A percentile compares a stretch with the other conserved stretches of the same genome.
Conservation (phyloP, 2,329 filamentous ascomycete species). For the Alternaria solani region DNA sequence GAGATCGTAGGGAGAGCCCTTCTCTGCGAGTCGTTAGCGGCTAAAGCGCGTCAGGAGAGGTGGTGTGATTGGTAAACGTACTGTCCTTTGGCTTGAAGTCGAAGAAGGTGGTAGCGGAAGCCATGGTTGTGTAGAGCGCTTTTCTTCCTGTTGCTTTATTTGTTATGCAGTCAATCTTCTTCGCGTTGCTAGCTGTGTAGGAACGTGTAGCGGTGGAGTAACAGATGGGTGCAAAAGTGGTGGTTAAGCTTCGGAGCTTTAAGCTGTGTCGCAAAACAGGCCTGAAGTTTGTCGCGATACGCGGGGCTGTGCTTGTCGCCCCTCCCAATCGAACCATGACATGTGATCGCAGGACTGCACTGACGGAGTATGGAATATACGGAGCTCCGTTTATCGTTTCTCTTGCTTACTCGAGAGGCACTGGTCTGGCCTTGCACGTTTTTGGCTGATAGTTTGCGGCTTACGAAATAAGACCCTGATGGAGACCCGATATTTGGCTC, state of each 20-base stretch:
- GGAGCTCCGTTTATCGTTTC: not conserved
- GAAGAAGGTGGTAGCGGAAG: conserved; percentile 76
- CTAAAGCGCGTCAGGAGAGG: not conserved
- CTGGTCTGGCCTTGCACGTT: not conserved
- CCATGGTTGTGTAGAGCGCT: conserved; percentile 59
- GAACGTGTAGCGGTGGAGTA: not conserved
- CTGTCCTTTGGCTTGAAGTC: conserved; percentile 86
- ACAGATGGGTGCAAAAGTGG: not conserved
- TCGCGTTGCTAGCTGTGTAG: not conserved
- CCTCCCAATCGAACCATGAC: conserved; percentile 19
- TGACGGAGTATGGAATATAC: not conserved
- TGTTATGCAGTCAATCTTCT: not conserved
- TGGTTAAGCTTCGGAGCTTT: not conserved
- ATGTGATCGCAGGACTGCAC: conserved; percentile 8
- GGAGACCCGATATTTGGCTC: conserved; percentile 1
- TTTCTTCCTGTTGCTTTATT: conserved; percentile 2
- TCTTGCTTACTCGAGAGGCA: not conserved
- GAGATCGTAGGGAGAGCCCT: conserved; percentile 75
- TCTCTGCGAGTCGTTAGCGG: conserved; percentile 61
- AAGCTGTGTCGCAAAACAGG: not conserved
- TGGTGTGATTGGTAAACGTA: conserved; percentile 56
- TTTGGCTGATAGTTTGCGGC: not conserved
- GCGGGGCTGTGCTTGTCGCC: conserved; percentile 21
- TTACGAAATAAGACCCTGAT: conserved; percentile 2
- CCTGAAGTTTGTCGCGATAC: conserved; percentile 9